Evolutionary conservation across 2,329 filamentous ascomycete species (phyloP).

Genomic region (Knoxdaviesia capensis): DNA sequence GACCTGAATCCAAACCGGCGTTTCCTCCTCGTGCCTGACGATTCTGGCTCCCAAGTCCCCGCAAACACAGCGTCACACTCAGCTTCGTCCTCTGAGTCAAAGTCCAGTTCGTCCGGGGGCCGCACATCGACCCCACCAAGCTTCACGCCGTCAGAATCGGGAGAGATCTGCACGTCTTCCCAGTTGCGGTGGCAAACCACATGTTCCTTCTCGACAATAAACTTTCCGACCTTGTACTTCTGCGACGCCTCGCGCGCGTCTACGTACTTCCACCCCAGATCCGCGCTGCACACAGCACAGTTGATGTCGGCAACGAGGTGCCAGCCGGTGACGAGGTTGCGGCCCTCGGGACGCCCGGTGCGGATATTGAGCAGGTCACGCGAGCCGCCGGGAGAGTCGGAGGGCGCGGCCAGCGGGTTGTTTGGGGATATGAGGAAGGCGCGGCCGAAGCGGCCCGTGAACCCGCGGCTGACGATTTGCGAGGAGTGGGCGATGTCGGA

Average conservation of each 20-base stretch:
- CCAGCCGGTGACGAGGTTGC: slow-evolving; percentile 39
- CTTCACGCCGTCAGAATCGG: slow-evolving; percentile 5
- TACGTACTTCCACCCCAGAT: slow-evolving; percentile 49
- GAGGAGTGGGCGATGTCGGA: slow-evolving; percentile 38
- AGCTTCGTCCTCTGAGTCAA: slow-evolving; percentile 44
- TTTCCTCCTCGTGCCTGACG: not conserved
- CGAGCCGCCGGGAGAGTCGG: slow-evolving; percentile 8
- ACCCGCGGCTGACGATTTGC: slow-evolving; percentile 45
- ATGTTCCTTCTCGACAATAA: slow-evolving; percentile 41
- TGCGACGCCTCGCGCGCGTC: slow-evolving; percentile 38
- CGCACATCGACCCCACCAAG: slow-evolving; percentile 2
- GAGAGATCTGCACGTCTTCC: slow-evolving; percentile 21
- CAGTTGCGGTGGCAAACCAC: slow-evolving; percentile 31
- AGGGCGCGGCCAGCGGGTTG: slow-evolving; percentile 7
- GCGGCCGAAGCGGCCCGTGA: slow-evolving; percentile 43
- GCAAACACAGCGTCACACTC: slow-evolving; percentile 47
- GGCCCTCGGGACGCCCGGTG: slow-evolving; percentile 30
- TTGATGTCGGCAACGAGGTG: slow-evolving; percentile 45
- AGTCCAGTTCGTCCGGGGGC: slow-evolving; percentile 20
- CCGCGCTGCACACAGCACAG: slow-evolving; percentile 32
- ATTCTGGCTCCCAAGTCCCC: slow-evolving; percentile 36
- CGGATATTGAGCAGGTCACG: slow-evolving; percentile 30
- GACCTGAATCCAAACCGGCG: not conserved
- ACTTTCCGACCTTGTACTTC: slow-evolving; percentile 49
- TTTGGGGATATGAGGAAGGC: slow-evolving; percentile 35